Evolutionary conservation across 208 protist genomes (phyloP), one percentile per base, ranked within the genome.

Genomic region (Trypanosoma brucei): DNA sequence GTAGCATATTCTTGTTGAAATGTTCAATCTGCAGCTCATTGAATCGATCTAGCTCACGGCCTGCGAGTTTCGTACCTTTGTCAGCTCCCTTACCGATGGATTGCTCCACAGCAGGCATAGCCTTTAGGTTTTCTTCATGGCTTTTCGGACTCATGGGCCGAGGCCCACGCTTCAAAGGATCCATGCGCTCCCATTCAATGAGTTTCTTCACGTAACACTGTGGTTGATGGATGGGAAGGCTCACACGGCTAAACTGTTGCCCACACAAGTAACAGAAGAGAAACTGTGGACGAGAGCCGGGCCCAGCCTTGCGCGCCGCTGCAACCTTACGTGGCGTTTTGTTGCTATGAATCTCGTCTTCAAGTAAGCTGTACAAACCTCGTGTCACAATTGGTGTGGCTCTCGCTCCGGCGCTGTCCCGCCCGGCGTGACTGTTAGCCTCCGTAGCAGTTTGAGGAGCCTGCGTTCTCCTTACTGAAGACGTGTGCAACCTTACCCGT

Each of bases 151-250:
- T 65, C 3, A 85, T 0, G 8, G 92, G 92, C 50, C 80, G 84
- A n/a, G 77, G 75, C 0, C 91, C 87, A 30, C 91, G 87, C n/a
- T 51, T 76, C n/a, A 55, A 72, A 0, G 81, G 74, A 50, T 88
- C 79, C 34, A 66, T 83, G n/a, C 89, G 83, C 72, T 95, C 79
- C 88, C 90, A 95, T 71, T 82, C 81, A 56, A 94, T 91, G 51
- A 93, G 75, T 65, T 86, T 84, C 77, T 97, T 96, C 34, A 93
- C 62, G 62, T 93, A 92, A 63, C 93, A 97, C 78, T 96, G 88
- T 31, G 85, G 88, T n/a, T 88, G 90, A 57, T 97, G 93, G 64
- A 97, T 93, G 61, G 66, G 71, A 34, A 97, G 79, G 72, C 88
- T 95, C 30, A 65, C 62, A 11, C 75, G 79, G 61, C 91, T 83